These are phyloP conservation scores for Schizochytrium sp. DNA, from an alignment of 108 stramenopile genomes.

Conservation along the genomic window DNA sequence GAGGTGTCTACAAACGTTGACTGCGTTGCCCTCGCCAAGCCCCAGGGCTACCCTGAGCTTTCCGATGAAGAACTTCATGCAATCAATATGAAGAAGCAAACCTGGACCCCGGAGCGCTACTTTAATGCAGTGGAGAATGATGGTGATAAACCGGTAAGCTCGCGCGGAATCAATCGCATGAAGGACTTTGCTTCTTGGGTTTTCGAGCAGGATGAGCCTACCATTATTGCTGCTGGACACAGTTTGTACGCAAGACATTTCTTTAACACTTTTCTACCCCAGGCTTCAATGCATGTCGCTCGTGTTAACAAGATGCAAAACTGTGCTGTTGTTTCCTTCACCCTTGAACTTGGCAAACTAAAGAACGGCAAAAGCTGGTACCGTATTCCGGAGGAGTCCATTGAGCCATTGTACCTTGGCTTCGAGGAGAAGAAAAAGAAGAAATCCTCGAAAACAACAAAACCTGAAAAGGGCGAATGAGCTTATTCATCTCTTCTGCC, in stretches of 20 bases:
- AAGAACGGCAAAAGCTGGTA: constrained; percentile 57
- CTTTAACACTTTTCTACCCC: constrained; percentile 64
- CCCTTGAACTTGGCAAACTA: constrained; percentile 37
- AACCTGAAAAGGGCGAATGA: background rate
- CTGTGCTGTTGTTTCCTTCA: constrained; percentile 46
- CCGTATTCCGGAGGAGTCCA: constrained; percentile 8
- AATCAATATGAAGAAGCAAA: background rate
- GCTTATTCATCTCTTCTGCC: background rate
- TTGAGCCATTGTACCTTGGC: constrained; percentile 29
- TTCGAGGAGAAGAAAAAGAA: constrained; percentile 55
- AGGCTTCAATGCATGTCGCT: background rate
- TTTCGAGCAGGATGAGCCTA: constrained; percentile 64
- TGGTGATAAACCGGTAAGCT: constrained; percentile 63
- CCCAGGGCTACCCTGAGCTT: constrained; percentile 63
- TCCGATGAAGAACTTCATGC: constrained; percentile 40
- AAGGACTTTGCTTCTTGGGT: constrained; percentile 63
- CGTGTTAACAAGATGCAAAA: constrained; percentile 54
- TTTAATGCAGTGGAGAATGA: constrained; percentile 61
- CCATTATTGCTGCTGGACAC: constrained; percentile 66
- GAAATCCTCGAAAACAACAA: constrained; percentile 22
- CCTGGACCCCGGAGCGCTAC: constrained; percentile 14
- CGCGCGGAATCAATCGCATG: constrained; percentile 62
- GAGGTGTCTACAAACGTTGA: constrained; percentile 65
- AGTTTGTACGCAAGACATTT: constrained; percentile 62
- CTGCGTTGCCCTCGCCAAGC: constrained; percentile 58